phyloP scores from a whole-genome alignment of 2,329 filamentous ascomycete genomes.

The Colletotrichum orbiculare region DNA sequence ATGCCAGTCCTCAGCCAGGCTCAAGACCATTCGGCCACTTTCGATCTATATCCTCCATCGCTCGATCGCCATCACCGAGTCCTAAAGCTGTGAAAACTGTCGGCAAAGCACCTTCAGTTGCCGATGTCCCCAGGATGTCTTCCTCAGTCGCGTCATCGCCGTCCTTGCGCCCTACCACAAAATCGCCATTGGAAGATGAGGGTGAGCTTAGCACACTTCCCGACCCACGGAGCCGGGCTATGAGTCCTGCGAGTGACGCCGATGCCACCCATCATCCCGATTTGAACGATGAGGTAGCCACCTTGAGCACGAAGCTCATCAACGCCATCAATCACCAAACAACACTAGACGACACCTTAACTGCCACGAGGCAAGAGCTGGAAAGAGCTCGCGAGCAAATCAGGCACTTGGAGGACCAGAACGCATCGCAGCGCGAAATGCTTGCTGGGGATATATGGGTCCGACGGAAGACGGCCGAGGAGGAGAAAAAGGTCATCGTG shows the following conservation, averaged over 20 bases:
- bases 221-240: conserved; percentile 67
- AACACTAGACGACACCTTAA: conserved; percentile 86
- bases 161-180: conserved; percentile 49
- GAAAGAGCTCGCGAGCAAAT: conserved; percentile 77
- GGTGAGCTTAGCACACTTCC: conserved; percentile 77
- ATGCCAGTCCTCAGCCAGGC: conserved; percentile 47
- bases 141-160: conserved; percentile 47
- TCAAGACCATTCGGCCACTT: conserved; percentile 59
- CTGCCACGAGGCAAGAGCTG: conserved; percentile 84
- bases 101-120: conserved; percentile 50
- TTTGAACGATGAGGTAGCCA: conserved; percentile 80
- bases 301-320: conserved; percentile 93
- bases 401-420: conserved; percentile 71
- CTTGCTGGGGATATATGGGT: conserved; percentile 81
- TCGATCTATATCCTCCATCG: conserved; percentile 64
- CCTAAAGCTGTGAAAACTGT: conserved; percentile 51
- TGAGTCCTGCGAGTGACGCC: conserved; percentile 56
- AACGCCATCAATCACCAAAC: conserved; percentile 98
- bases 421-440: conserved; percentile 77
- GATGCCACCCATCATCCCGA: conserved; percentile 61
- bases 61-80: conserved; percentile 47
- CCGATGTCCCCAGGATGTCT: conserved; percentile 52
- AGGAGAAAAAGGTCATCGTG: conserved; percentile 72
- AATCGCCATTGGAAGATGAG: conserved; percentile 59
- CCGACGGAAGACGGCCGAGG: conserved; percentile 77